A percentile compares a stretch with the other conserved stretches of the same genome.
These are phyloP conservation scores for Gracilariopsis chorda DNA, from an alignment of 23 red algal genomes.

Conservation along the genomic window DNA sequence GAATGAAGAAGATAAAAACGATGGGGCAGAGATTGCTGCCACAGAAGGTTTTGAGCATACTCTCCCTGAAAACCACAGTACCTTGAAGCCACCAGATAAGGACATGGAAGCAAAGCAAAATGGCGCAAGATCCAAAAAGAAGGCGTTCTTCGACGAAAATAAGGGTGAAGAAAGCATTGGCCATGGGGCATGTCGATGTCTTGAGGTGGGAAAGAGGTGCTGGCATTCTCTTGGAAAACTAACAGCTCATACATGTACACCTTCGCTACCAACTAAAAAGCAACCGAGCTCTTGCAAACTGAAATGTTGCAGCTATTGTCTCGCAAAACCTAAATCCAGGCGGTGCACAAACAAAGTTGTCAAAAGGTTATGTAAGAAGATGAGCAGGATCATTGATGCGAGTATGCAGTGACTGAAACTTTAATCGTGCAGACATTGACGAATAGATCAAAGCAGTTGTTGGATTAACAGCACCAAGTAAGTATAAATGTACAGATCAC, in stretches of 20 bases:
- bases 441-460: too few species aligned
- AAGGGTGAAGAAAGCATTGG: neutral
- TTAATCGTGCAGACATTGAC: too few species aligned
- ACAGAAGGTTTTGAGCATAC: too few species aligned
- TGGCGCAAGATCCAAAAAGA: neutral
- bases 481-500: too few species aligned
- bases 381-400: neutral
- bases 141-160: neutral
- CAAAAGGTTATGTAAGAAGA: neutral
- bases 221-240: conserved; percentile 17
- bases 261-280: neutral
- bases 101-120: neutral
- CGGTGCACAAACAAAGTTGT: conserved; percentile 13
- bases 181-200: conserved; percentile 22
- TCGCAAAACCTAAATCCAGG: neutral
- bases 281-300: conserved; percentile 18
- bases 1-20: too few species aligned
- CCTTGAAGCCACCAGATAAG: neutral
- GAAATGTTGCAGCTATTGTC: conserved; percentile 29
- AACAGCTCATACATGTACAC: neutral
- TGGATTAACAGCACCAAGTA: too few species aligned
- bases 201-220: conserved; percentile 35
- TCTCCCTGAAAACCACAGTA: too few species aligned
- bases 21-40: too few species aligned
- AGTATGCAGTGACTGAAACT: too few species aligned